Evolutionary conservation across 2,329 filamentous ascomycete species (phyloP), one percentile per base, ranked within the genome.

Genomic region (Truncatella angustata): DNA sequence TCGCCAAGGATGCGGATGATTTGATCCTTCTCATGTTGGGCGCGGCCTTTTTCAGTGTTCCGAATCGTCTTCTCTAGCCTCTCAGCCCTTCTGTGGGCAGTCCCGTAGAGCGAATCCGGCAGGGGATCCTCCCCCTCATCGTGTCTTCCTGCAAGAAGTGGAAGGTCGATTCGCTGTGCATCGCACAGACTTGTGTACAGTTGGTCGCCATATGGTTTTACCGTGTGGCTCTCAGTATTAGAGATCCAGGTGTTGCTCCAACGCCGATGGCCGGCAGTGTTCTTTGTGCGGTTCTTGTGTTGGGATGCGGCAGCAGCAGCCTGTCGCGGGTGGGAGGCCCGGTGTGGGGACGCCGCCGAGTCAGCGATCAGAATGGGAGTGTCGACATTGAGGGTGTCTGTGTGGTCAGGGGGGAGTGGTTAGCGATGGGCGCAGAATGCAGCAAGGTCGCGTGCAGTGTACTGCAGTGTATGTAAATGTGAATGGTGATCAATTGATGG

Each of bases 301-400:
- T 42, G 39, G 56, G 50, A 69, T 32, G 53, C 24, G 21, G 55
- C 40, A 40, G 49, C 50, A 50, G 62, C 62, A 54, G 67, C 44
- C 57, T 61, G 61, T 32, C 69, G 62, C 54, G 67, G 64, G 18
- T 65, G 58, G 20, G 47, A 18, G 77, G 70, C 61, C 82, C 76
- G 49, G 50, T 58, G 56, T 47, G 57, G 53, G 47, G 14, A 42
- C 16, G 34, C 55, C 47, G 52, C 55, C 49, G 74, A 74, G 64
- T 94, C 86, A 58, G 86, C 66, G 55, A 96, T 73, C 56, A 88
- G 73, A 60, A 96, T 86, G 40, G 84, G 84, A 11, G 90, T 92
- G 58, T 91, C 86, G 57, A 81, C 64, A 56, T 86, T 86, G 36
- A 95, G 73, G 44, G 88, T 73, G 67, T 94, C 91, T 93, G 63